These are phyloP conservation scores for Epithele typhae DNA, from an alignment of 768 basidiomycete species.

Conservation along the genomic window DNA sequence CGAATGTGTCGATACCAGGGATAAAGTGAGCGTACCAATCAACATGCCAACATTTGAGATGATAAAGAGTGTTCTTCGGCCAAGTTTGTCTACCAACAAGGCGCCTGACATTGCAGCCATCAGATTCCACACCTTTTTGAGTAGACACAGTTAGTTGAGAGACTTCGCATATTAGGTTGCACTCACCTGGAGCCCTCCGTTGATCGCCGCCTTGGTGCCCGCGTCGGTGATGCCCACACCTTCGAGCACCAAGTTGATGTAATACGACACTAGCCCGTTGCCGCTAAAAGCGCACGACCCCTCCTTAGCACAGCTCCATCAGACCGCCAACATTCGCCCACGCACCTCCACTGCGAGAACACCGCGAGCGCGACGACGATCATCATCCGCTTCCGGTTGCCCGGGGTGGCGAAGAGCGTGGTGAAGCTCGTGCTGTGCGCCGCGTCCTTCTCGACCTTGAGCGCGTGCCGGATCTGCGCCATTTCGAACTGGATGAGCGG, in stretches of 20 bases:
- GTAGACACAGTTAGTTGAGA: constrained; percentile 24
- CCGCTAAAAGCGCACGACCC: constrained; percentile 37
- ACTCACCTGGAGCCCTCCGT: constrained; percentile 59
- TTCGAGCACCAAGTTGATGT: constrained; percentile 64
- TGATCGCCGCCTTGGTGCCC: constrained; percentile 55
- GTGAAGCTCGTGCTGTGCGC: constrained; percentile 44
- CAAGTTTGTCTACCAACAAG: constrained; percentile 60
- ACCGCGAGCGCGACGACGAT: constrained; percentile 52
- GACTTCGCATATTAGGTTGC: constrained; percentile 16
- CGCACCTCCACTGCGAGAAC: constrained; percentile 45
- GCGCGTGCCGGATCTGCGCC: constrained; percentile 67
- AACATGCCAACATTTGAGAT: constrained; percentile 59
- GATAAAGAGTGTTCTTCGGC: constrained; percentile 66
- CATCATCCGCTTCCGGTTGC: constrained; percentile 47
- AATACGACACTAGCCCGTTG: constrained; percentile 69
- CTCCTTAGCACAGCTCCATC: not conserved
- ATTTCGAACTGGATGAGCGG: constrained; percentile 49
- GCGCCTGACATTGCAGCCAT: constrained; percentile 54
- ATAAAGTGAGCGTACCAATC: constrained; percentile 33
- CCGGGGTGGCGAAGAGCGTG: constrained; percentile 38
- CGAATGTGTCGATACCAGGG: not conserved
- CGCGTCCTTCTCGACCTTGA: constrained; percentile 57
- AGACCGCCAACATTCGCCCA: too few species aligned
- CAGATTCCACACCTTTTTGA: constrained; percentile 68
- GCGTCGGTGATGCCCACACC: constrained; percentile 56